A percentile compares a stretch with the other conserved stretches of the same genome.
Conservation (phyloP, 2,329 filamentous ascomycete genomes). For the Graphilbum ipis-grandicollis region DNA sequence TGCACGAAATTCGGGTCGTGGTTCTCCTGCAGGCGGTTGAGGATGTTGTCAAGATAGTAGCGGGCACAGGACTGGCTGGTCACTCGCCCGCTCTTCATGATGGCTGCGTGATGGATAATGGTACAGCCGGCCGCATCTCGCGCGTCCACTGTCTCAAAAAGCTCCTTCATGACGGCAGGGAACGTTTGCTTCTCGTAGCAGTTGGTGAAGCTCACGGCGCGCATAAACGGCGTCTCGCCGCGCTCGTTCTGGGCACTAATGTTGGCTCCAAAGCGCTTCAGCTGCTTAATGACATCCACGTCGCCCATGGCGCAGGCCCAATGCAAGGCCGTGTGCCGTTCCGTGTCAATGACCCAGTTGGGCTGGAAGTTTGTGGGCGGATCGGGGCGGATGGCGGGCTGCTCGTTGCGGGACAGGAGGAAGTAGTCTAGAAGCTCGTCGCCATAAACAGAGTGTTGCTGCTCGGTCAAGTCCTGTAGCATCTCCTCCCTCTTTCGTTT, state of each 20-base stretch:
- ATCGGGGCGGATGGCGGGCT: slow-evolving; percentile 52
- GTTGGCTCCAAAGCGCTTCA: slow-evolving; percentile 65
- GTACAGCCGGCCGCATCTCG: slow-evolving; percentile 70
- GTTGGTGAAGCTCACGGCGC: slow-evolving; percentile 89
- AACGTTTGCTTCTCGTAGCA: slow-evolving; percentile 91
- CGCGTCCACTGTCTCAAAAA: slow-evolving; percentile 65
- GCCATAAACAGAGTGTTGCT: slow-evolving; percentile 78
- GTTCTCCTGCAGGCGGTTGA: slow-evolving; percentile 71
- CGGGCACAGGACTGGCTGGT: slow-evolving; percentile 77
- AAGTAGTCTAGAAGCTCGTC: slow-evolving; percentile 95
- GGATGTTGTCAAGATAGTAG: slow-evolving; percentile 83
- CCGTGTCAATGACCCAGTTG: slow-evolving; percentile 83
- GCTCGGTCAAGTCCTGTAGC: slow-evolving; percentile 49
- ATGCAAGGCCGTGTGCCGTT: slow-evolving; percentile 82
- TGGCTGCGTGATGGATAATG: slow-evolving; percentile 86
- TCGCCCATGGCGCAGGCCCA: slow-evolving; percentile 98
- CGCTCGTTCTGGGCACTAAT: slow-evolving; percentile 52
- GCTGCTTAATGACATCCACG: slow-evolving; percentile 72
- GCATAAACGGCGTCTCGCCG: slow-evolving; percentile 85
- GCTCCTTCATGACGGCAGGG: slow-evolving; percentile 63
- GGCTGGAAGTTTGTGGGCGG: slow-evolving; percentile 77
- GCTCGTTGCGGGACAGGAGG: slow-evolving; percentile 66
- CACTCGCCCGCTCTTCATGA: slow-evolving; percentile 63
- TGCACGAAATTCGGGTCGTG: slow-evolving; percentile 63
- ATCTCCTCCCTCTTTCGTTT: slow-evolving; percentile 64